These are phyloP conservation scores for Tephrocybe rancida DNA, from an alignment of 768 basidiomycete species.

Conservation along the genomic window DNA sequence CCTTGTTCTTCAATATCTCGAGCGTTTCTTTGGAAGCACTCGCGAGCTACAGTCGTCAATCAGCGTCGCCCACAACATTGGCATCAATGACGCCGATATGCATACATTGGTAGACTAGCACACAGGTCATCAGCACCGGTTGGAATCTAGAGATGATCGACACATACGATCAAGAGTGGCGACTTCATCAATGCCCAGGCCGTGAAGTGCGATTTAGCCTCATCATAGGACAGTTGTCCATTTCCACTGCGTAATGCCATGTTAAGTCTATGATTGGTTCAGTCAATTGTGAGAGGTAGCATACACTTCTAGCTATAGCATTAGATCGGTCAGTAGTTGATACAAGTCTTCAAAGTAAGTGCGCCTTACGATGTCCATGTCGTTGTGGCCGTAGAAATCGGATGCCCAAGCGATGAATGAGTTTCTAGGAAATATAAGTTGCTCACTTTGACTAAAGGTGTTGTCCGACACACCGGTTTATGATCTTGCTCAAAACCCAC, in stretches of 20 bases:
- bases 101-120: slow-evolving; percentile 19
- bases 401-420: slow-evolving; percentile 68
- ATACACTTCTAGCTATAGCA: slow-evolving; percentile 54
- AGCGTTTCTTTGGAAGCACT: slow-evolving; percentile 51
- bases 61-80: no score
- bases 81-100: no score
- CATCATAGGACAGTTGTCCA: slow-evolving; percentile 60
- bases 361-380: slow-evolving; percentile 63
- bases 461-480: slow-evolving; percentile 51
- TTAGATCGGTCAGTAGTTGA: neutral
- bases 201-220: slow-evolving; percentile 71
- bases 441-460: neutral
- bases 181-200: slow-evolving; percentile 73
- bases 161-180: slow-evolving; percentile 49
- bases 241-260: slow-evolving; percentile 48
- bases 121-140: neutral
- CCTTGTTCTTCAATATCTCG: slow-evolving; percentile 60
- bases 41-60: slow-evolving; percentile 32
- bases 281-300: slow-evolving; percentile 6
- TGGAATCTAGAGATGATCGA: neutral
- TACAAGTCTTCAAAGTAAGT: neutral
- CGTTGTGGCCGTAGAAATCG: slow-evolving; percentile 69
- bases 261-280: neutral
- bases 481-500: slow-evolving; percentile 56
- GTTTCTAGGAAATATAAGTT: slow-evolving; percentile 40